Evolutionary conservation across 208 protist genomes (phyloP).

Genomic region (Acanthamoeba healyi): DNA sequence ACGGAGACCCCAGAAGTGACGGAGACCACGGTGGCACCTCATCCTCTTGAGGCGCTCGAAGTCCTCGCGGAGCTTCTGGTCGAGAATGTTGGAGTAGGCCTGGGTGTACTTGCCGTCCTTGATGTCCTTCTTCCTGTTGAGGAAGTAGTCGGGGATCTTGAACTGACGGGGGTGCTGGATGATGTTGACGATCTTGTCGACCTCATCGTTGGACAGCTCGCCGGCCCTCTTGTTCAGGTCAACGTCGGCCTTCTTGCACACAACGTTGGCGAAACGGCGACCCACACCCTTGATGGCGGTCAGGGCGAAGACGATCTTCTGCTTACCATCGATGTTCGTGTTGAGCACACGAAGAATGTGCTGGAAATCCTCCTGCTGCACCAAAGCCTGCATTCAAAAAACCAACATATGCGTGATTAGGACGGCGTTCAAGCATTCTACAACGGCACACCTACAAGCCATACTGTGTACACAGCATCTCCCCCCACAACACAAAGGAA

Average conservation of each 20-base stretch:
- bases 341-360: conserved; percentile 99
- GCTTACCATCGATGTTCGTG: conserved; percentile 99
- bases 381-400: conserved; percentile 73
- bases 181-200: conserved; percentile 98
- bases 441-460: background rate
- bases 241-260: conserved; percentile 99
- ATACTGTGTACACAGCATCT: too few relatives aligned
- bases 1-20: conserved; percentile 98
- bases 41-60: conserved; percentile 99
- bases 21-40: conserved; percentile 97
- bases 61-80: conserved; percentile 99
- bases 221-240: conserved; percentile 96
- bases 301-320: conserved; percentile 98
- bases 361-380: conserved; percentile 96
- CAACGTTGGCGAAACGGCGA: conserved; percentile 98
- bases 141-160: conserved; percentile 99
- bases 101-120: conserved; percentile 98
- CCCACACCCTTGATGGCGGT: conserved; percentile 99
- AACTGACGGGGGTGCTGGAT: conserved; percentile 98
- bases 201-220: conserved; percentile 93
- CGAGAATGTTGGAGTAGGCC: conserved; percentile 96
- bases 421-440: background rate
- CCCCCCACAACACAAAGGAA: background rate
- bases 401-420: background rate
- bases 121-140: conserved; percentile 99